phyloP scores from a whole-genome alignment of 2,329 filamentous ascomycete genomes.

The Pseudogymnoascus sp. region DNA sequence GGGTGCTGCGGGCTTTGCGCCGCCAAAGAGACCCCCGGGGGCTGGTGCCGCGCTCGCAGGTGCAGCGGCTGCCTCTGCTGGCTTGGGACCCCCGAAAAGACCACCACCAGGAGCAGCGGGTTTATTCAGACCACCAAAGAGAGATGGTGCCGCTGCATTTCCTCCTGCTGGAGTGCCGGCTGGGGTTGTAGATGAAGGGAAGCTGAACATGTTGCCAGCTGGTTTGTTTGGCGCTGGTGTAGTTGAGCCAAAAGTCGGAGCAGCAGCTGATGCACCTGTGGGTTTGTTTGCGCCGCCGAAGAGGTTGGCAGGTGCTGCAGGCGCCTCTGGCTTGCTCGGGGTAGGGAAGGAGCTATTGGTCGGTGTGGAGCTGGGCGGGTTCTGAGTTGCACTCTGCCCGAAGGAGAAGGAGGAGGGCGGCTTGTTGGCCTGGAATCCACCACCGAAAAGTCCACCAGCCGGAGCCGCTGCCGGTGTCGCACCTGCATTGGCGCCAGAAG shows the following conservation, averaged over 20 bases:
- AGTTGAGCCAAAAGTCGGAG: slow-evolving; percentile 16
- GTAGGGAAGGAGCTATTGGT: background rate
- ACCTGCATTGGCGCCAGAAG: background rate
- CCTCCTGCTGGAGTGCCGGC: background rate
- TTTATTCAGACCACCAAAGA: slow-evolving; percentile 12
- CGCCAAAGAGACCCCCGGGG: slow-evolving; percentile 12
- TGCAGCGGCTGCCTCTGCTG: slow-evolving; percentile 18
- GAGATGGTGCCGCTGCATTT: slow-evolving; percentile 9
- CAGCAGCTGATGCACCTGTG: slow-evolving; percentile 10
- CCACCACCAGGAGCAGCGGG: slow-evolving; percentile 15
- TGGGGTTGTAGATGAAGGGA: slow-evolving; percentile 10
- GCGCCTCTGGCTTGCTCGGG: background rate
- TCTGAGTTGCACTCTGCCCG: background rate
- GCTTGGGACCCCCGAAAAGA: slow-evolving; percentile 28
- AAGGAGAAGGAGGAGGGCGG: background rate
- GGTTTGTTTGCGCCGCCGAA: slow-evolving; percentile 8
- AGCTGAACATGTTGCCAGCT: background rate
- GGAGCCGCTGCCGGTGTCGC: slow-evolving; percentile 19
- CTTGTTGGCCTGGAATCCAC: slow-evolving; percentile 14
- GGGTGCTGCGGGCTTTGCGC: slow-evolving; percentile 13
- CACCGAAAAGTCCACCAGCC: slow-evolving; percentile 27
- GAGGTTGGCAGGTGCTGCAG: background rate
- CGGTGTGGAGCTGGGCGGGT: background rate
- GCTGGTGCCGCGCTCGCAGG: slow-evolving; percentile 27
- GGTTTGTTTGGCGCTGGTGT: slow-evolving; percentile 22